Percentiles rank a stretch among this genome's conserved stretches.
These are phyloP conservation scores for Raphanus raphanistrum DNA, from an alignment of 345 rosid genomes.

Conservation along the genomic window DNA sequence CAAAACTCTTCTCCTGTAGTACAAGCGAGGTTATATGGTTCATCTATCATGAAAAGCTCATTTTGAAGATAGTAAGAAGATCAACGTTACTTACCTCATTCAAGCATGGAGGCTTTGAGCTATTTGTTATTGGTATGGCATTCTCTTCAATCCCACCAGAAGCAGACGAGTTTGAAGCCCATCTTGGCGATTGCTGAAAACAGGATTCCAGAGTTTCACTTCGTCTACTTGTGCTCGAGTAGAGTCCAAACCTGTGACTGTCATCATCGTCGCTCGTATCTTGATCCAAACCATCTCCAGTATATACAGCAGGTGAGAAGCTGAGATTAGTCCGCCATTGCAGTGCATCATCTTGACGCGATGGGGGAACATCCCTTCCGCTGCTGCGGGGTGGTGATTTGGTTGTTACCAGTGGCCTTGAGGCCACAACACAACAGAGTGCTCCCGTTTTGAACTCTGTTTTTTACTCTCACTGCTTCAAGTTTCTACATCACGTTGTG, in stretches of 20 bases:
- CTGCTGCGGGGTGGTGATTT: slow-evolving; percentile 40
- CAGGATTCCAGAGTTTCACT: slow-evolving; percentile 67
- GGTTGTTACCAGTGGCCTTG: slow-evolving; percentile 79
- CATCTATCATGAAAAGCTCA: not conserved
- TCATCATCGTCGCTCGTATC: slow-evolving; percentile 21
- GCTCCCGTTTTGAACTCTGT: slow-evolving; percentile 74
- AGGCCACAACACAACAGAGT: slow-evolving; percentile 89
- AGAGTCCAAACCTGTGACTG: slow-evolving; percentile 45
- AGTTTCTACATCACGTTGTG: not conserved
- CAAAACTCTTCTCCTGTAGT: slow-evolving; percentile 50
- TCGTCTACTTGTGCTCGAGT: slow-evolving; percentile 48
- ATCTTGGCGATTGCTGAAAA: slow-evolving; percentile 54
- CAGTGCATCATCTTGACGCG: slow-evolving; percentile 51
- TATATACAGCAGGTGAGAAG: slow-evolving; percentile 75
- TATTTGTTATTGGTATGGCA: slow-evolving; percentile 44
- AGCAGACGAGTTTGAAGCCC: slow-evolving; percentile 58
- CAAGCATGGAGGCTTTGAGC: slow-evolving; percentile 49
- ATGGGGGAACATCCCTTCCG: slow-evolving; percentile 41
- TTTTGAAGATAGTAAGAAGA: not conserved
- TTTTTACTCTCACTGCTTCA: not conserved
- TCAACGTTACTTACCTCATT: slow-evolving; percentile 47
- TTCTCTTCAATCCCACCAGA: slow-evolving; percentile 47
- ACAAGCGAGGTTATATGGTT: slow-evolving; percentile 23
- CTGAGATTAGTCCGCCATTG: slow-evolving; percentile 81
- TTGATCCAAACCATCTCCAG: slow-evolving; percentile 59